Evolutionary conservation across 352 stramenopile genomes (phyloP).

Genomic region (Elongisporangium senticosum): DNA sequence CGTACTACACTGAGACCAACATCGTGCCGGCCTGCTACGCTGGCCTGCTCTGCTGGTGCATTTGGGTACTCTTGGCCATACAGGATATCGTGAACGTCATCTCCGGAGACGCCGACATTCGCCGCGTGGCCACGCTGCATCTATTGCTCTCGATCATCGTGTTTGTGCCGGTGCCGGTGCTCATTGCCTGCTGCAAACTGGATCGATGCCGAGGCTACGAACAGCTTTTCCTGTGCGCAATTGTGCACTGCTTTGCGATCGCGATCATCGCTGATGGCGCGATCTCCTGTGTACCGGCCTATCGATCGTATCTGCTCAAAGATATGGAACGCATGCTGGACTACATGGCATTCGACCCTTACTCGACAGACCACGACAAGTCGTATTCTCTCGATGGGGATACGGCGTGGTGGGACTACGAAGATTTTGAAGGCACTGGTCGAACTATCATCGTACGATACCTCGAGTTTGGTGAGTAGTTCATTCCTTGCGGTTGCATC

Average conservation of each 20-base stretch:
- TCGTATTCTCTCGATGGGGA: conserved; percentile 23
- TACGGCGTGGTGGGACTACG: conserved; percentile 55
- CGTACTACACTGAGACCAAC: conserved; percentile 71
- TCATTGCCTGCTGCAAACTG: conserved; percentile 47
- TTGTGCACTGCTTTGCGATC: conserved; percentile 65
- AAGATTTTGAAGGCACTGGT: conserved; percentile 45
- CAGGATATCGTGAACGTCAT: conserved; percentile 38
- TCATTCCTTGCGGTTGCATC: background rate
- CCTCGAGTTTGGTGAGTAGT: conserved; percentile 32
- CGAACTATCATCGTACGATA: conserved; percentile 39
- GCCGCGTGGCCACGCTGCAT: conserved; percentile 17
- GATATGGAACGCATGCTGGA: conserved; percentile 49
- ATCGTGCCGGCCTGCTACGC: conserved; percentile 57
- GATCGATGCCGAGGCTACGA: conserved; percentile 52
- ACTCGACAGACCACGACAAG: conserved; percentile 7
- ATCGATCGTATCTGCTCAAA: conserved; percentile 38
- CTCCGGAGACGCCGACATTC: conserved; percentile 27
- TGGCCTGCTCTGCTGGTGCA: conserved; percentile 44
- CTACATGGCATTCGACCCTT: conserved; percentile 15
- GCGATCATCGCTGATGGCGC: conserved; percentile 38
- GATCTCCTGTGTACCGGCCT: conserved; percentile 35
- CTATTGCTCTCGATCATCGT: conserved; percentile 49
- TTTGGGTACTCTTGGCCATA: conserved; percentile 45
- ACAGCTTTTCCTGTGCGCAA: conserved; percentile 49
- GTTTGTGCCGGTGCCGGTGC: conserved; percentile 49